phyloP scores from a whole-genome alignment of 345 rosid species.

The Conringia planisiliqua region DNA sequence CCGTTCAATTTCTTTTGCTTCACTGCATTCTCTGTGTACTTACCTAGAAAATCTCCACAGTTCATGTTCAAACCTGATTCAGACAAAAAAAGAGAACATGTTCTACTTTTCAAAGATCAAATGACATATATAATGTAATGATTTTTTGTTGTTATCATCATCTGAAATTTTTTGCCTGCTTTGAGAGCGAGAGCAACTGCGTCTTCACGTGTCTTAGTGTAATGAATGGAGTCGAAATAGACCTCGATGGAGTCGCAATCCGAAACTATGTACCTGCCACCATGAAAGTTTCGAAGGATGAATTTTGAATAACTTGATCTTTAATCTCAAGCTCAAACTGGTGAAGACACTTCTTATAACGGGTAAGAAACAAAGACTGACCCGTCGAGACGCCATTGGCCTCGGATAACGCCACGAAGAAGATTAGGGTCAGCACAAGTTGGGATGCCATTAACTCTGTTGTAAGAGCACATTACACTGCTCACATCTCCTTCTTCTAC shows the following conservation, averaged over 20 bases:
- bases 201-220: slow-evolving; percentile 50
- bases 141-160: not conserved
- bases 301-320: not conserved
- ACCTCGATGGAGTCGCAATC: slow-evolving; percentile 73
- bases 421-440: slow-evolving; percentile 50
- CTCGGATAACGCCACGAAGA: slow-evolving; percentile 37
- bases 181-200: slow-evolving; percentile 49
- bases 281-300: not conserved
- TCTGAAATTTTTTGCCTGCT: slow-evolving; percentile 41
- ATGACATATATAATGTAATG: not conserved
- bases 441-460: slow-evolving; percentile 52
- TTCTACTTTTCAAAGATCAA: not conserved
- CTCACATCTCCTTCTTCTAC: slow-evolving; percentile 40
- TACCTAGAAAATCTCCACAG: slow-evolving; percentile 49
- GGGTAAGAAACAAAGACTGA: slow-evolving; percentile 12
- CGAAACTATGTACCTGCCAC: slow-evolving; percentile 51
- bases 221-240: slow-evolving; percentile 44
- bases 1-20: slow-evolving; percentile 40
- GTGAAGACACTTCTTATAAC: not conserved
- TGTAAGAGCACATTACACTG: slow-evolving; percentile 55
- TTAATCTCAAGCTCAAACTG: not conserved
- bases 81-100: not conserved
- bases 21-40: slow-evolving; percentile 37
- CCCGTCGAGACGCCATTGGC: slow-evolving; percentile 58
- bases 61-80: slow-evolving; percentile 61